Evolutionary conservation across 176 grass and related monocot genomes (phyloP), one percentile per base, ranked within the genome.

Genomic region (Lolium perenne): DNA sequence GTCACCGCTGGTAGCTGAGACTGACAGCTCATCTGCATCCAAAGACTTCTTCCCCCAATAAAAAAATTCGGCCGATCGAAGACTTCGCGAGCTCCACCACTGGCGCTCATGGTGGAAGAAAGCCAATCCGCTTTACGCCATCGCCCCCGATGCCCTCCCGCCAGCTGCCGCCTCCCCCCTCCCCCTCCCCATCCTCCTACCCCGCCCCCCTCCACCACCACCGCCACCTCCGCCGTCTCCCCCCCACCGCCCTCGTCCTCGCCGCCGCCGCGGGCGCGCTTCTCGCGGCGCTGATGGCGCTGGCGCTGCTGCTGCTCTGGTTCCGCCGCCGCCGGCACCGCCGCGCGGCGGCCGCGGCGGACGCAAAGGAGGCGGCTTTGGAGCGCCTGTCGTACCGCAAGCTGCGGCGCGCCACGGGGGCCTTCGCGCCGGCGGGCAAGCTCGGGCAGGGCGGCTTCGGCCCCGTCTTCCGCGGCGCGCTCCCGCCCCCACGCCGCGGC

Each of bases 361-460:
- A 1, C 2, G 64, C 26, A 2, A 69, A 40, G 35, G 65, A 3
- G 11, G 55, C 59, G 5, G 23, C 51, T 0, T 29, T 95, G 48
- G 91, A 81, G 50, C 86, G 84, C 63, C 63, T 95, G 43, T 76
- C 89, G 7, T 91, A 90, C 81, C 43, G 89, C 1, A 67, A 85
- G 43, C 94, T 95, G 87, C 84, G 94, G 66, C 89, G 89, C 5
- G 94, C 94, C 20, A 95, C 94, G 46, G 88, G 75, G 55, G 76
- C 69, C 1, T 95, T 95, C 76, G 59, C 86, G 40, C 76, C 86
- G 5, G 69, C 55, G 4, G 87, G 80, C 17, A 89, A 88, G 74
- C 86, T 95, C 11, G 93, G 93, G n/a, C 93, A 95, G 41, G 93
- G 93, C 9, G 93, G 93, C 45, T 95, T 91, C 78, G 91, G 94